phyloP scores from a whole-genome alignment of 768 basidiomycete species.

The Vishniacozyma victoriae region DNA sequence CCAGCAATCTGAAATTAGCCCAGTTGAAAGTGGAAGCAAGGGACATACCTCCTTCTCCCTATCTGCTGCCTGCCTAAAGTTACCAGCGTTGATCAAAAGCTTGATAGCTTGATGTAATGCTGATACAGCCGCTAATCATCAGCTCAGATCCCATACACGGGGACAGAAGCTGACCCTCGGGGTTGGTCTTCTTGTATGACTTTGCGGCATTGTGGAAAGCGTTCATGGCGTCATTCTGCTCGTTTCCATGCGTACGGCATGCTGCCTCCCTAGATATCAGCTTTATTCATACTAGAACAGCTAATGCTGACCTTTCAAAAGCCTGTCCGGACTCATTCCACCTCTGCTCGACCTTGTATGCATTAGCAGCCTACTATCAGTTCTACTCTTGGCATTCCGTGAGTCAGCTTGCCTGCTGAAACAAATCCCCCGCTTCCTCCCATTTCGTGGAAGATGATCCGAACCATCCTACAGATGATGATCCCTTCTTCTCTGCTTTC shows the following conservation, averaged over 20 bases:
- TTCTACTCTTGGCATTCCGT: background rate
- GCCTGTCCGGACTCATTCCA: conserved; percentile 90
- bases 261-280: conserved; percentile 67
- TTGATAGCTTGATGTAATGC: conserved; percentile 77
- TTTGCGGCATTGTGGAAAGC: conserved; percentile 99
- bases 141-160: background rate
- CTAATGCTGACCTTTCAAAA: conserved; percentile 55
- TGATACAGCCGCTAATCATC: conserved; percentile 75
- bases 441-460: conserved; percentile 73
- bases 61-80: conserved; percentile 96
- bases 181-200: conserved; percentile 83
- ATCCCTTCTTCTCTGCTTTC: conserved; percentile 88
- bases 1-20: conserved; percentile 68
- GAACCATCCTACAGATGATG: conserved; percentile 73
- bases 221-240: conserved; percentile 89
- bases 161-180: conserved; percentile 60
- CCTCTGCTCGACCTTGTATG: conserved; percentile 76
- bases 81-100: conserved; percentile 73
- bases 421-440: conserved; percentile 94
- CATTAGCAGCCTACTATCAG: conserved; percentile 70
- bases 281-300: background rate
- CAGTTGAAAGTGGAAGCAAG: background rate
- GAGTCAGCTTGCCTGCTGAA: conserved; percentile 48
- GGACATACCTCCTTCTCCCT: conserved; percentile 60
- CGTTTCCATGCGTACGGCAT: conserved; percentile 80